Conservation (phyloP, 192 early-diverging fungal genomes). For the Backusella australiensis region DNA sequence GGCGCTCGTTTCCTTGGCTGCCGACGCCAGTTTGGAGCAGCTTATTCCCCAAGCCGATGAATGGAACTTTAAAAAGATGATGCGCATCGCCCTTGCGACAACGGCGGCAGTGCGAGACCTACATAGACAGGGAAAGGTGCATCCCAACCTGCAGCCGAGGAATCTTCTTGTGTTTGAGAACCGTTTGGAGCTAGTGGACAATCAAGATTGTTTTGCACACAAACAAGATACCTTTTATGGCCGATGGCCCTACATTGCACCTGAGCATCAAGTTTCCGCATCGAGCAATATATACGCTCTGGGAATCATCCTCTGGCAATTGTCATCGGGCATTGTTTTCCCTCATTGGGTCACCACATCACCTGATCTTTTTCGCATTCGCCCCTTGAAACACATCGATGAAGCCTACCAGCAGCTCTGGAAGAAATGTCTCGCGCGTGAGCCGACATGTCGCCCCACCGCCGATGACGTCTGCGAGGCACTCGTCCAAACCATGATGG, state of each 20-base stretch:
- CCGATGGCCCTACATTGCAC: conserved; percentile 10
- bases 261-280: not conserved
- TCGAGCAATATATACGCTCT: not conserved
- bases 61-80: not conserved
- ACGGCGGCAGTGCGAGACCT: not conserved
- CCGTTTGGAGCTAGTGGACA: not conserved
- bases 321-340: conserved; percentile 8
- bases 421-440: not conserved
- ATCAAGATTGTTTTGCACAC: not conserved
- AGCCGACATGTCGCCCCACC: not conserved
- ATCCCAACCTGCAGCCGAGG: conserved; percentile 6
- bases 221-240: not conserved
- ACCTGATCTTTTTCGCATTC: not conserved
- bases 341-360: not conserved
- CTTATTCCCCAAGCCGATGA: conserved; percentile 6
- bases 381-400: not conserved
- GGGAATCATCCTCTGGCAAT: conserved; percentile 8
- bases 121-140: not conserved
- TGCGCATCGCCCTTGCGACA: not conserved
- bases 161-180: not conserved
- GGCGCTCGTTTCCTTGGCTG: not conserved
- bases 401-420: not conserved
- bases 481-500: not conserved
- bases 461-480: conserved; percentile 7
- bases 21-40: not conserved